phyloP scores from a whole-genome alignment of 2,329 filamentous ascomycete genomes.

The Dactylellina drechsleri region DNA sequence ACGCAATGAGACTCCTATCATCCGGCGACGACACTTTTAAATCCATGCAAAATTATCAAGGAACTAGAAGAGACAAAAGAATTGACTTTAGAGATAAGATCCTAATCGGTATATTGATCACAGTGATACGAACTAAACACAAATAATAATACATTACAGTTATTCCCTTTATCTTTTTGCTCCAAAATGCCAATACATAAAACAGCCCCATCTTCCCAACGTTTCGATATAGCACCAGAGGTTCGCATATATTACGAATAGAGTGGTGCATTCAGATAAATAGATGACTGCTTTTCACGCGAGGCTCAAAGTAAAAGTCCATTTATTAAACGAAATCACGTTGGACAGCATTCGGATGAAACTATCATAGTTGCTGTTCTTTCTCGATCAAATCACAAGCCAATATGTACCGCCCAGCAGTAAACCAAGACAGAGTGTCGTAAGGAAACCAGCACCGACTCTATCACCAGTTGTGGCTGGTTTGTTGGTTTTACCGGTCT shows the following conservation, averaged over 20 bases:
- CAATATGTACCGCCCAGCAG: conserved; percentile 69
- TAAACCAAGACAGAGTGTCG: conserved; percentile 68
- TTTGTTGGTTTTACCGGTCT: conserved; percentile 59
- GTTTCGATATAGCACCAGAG: conserved; percentile 9
- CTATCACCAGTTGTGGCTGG: conserved; percentile 71
- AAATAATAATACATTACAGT: conserved; percentile 35
- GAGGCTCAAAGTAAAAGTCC: no score
- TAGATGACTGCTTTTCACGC: no score
- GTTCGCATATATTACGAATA: conserved; percentile 3
- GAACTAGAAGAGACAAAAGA: no score
- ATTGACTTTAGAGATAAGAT: background rate
- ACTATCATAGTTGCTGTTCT: background rate
- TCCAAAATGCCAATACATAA: conserved; percentile 13
- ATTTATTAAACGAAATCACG: no score
- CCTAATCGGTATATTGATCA: conserved; percentile 2
- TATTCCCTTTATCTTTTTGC: conserved; percentile 30
- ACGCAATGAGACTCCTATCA: conserved; percentile 11
- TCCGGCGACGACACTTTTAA: conserved; percentile 1
- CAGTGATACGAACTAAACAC: background rate
- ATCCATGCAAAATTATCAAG: no score
- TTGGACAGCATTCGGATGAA: no score
- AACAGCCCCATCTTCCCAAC: no score
- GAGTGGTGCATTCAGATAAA: background rate
- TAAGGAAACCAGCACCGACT: conserved; percentile 75
- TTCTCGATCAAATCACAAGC: conserved; percentile 62